Percentiles rank a stretch among this genome's conserved stretches.
Conservation (phyloP, 2,329 filamentous ascomycete species). For the Onygenales sp. region DNA sequence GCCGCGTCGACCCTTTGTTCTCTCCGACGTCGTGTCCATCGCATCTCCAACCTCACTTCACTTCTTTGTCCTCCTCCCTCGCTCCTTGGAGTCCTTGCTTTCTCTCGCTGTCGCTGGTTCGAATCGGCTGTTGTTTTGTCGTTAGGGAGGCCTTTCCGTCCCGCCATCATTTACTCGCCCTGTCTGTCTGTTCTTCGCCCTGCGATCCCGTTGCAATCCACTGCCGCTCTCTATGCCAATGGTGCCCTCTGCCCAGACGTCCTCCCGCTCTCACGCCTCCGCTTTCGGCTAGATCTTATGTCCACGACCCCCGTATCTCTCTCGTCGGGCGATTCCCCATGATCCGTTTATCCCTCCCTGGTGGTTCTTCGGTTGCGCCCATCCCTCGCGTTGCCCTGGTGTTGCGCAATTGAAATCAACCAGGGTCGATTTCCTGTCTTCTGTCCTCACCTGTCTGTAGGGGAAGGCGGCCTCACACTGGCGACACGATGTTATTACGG, state of each 20-base stretch:
- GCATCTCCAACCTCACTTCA: neutral
- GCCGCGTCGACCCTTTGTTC: neutral
- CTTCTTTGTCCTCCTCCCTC: neutral
- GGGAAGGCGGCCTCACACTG: neutral
- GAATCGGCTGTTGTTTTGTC: neutral
- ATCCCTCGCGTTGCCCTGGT: neutral
- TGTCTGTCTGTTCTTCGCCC: neutral
- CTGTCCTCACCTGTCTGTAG: too few relatives aligned
- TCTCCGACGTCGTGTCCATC: neutral
- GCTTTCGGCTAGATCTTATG: neutral
- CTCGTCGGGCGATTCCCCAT: neutral
- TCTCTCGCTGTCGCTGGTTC: neutral
- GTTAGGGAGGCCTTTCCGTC: neutral
- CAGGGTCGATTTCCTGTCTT: neutral
- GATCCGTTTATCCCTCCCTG: neutral
- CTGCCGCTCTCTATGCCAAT: neutral
- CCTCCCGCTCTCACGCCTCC: neutral
- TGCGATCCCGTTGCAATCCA: neutral
- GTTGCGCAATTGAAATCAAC: neutral
- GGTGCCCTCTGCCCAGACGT: neutral
- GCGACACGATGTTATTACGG: slow-evolving; percentile 61
- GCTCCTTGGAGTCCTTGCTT: neutral
- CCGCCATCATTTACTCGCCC: neutral
- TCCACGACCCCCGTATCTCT: neutral
- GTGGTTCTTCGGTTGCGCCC: neutral